Percentiles rank a stretch among this genome's conserved stretches.
Evolutionary conservation across 805 yeast species (phyloP).

Genomic region (Kodamaea lidongshanica): DNA sequence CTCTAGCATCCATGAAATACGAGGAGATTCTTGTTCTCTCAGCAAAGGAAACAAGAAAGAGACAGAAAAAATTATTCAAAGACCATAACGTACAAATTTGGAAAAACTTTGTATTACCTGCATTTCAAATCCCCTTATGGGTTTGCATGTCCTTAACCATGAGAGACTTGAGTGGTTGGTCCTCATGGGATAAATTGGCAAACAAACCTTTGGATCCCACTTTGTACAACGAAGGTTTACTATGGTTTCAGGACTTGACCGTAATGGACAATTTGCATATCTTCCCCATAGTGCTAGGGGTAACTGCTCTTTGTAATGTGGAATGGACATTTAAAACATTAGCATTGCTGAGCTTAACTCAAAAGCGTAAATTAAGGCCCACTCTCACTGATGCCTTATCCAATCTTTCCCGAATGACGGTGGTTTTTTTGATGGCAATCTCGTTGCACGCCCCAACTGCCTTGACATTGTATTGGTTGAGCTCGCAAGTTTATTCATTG

Average conservation of each 20-base stretch:
- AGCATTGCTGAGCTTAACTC: conserved; percentile 40
- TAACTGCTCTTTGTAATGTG: conserved; percentile 64
- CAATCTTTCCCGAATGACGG: conserved; percentile 66
- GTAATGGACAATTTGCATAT: conserved; percentile 54
- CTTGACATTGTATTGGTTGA: conserved; percentile 80
- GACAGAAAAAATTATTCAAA: conserved; percentile 68
- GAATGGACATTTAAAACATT: conserved; percentile 77
- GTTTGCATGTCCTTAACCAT: conserved; percentile 68
- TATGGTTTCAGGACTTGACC: conserved; percentile 59
- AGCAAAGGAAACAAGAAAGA: conserved; percentile 67
- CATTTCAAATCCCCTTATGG: conserved; percentile 86
- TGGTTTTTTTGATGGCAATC: conserved; percentile 75
- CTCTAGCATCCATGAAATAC: conserved; percentile 47
- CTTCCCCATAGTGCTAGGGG: conserved; percentile 68
- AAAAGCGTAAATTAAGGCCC: conserved; percentile 43
- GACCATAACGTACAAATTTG: conserved; percentile 67
- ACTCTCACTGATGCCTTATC: conserved; percentile 59
- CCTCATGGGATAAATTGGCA: conserved; percentile 36
- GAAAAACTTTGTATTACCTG: conserved; percentile 72
- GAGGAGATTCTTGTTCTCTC: conserved; percentile 74
- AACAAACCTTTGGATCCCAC: conserved; percentile 45
- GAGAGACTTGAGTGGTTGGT: conserved; percentile 70
- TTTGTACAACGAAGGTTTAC: conserved; percentile 47
- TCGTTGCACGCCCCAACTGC: conserved; percentile 84
- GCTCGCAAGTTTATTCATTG: conserved; percentile 73